A percentile compares a stretch with the other conserved stretches of the same genome.
phyloP scores from a whole-genome alignment of 345 rosid genomes.

The Lagerstroemia speciosa region DNA sequence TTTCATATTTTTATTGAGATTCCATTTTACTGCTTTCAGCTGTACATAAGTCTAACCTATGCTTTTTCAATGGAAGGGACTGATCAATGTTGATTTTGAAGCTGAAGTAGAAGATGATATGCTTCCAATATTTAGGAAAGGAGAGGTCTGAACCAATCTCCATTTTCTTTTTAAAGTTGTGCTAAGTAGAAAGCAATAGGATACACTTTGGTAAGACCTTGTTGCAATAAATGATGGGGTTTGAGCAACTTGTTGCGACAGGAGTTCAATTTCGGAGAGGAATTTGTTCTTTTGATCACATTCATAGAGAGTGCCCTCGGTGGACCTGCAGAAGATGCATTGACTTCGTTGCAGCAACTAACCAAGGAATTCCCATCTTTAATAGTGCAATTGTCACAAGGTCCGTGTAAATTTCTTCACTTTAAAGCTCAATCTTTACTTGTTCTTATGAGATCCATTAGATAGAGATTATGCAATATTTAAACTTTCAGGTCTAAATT shows the following conservation, averaged over 20 bases:
- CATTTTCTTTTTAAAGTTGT: background rate
- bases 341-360: conserved; percentile 42
- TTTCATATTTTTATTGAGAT: background rate
- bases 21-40: background rate
- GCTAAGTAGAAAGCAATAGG: background rate
- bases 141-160: conserved; percentile 44
- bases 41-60: conserved; percentile 11
- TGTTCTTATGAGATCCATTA: background rate
- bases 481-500: conserved; percentile 55
- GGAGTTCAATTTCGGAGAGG: conserved; percentile 81
- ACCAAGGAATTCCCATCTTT: conserved; percentile 49
- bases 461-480: background rate
- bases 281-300: conserved; percentile 64
- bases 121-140: conserved; percentile 73
- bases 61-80: conserved; percentile 33
- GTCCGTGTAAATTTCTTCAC: conserved; percentile 19
- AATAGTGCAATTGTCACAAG: conserved; percentile 71
- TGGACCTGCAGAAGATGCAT: conserved; percentile 50
- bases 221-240: background rate
- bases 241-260: conserved; percentile 15
- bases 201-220: background rate
- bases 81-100: conserved; percentile 66
- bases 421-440: background rate
- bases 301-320: conserved; percentile 42
- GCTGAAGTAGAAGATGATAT: conserved; percentile 86